Base-by-base conservation (phyloP, 2,329 filamentous ascomycete genomes). In the Niveomyces coronatus region DNA sequence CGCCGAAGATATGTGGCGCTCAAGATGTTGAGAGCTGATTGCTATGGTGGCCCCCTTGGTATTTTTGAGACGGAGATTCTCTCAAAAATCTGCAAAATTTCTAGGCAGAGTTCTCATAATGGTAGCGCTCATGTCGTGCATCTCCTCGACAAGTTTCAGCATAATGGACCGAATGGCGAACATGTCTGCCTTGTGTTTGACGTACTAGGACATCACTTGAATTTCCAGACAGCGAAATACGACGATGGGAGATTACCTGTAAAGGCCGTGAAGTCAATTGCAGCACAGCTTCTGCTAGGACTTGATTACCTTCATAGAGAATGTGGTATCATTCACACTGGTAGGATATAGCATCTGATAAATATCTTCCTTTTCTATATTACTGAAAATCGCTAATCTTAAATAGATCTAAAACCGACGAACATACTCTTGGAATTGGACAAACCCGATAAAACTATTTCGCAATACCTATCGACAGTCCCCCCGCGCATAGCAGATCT, bases 131-230 rank as follows among this genome's bases (percentile, higher is more conserved):
- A 41, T 4, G 23, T 53, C 1, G 42, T 45, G 1, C 40, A 44
- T 22, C 27, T 53, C 2, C 1, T 48, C 4, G 47, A 49, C 13
- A 40, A 50, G 3, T 59, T 59, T 18, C 37, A 46, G 16, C 50
- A 55, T 18, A 22, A 34, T 1, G 54, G 57, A 4, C 55, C 55
- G 4, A 56, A 58, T 13, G 54, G 56, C 3, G 42, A 36, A 1
- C 57, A 58, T 35, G 39, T 51, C 2, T 58, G 53, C 17, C 37
- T 40, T 17, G 30, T 39, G 2, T 39, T 29, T n/a, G 18, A 29
- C 17, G 30, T 39, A 9, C 14, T 39, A 2, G 37, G 37, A 3
- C 24, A 29, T 8, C 31, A 39, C 26, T 10, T 39, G 0, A 19
- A 11, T 16, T 35, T 29, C n/a, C 31, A 34, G 23, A 10, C 6